Evolutionary conservation across 139 green algal genomes (phyloP), one percentile per base, ranked within the genome.

Genomic region (Volvox africanus): DNA sequence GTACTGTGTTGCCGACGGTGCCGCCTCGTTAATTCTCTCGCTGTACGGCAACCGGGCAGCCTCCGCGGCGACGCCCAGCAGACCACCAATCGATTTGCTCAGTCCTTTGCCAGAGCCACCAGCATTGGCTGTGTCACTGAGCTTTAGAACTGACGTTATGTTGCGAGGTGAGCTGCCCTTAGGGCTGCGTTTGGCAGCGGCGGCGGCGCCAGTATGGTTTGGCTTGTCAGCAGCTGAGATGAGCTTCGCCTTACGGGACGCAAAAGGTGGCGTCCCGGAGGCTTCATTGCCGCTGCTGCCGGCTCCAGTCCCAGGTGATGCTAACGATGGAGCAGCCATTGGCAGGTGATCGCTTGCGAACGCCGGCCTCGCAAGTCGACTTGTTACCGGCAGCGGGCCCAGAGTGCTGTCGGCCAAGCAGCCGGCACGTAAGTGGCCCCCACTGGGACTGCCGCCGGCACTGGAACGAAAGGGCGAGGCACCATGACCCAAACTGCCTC

Each of bases 11-110:
- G 71, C 71, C 20, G 71, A 30, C 11, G 67, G 67, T 12, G 11
- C 67, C 3, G 28, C 22, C 26, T 79, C 78, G 9, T 67, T 11
- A 13, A 84, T 67, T 26, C 78, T 11, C 78, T 86, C 1, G 28
- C 50, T 21, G 80, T 86, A 86, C 80, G 80, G 80, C 37, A 86
- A n/a, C 80, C 14, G 26, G 14, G 80, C 80, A 17, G 44, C 80
- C 50, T 55, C 80, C 26, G 80, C 80, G 0, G 80, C 80, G 26
- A 26, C 80, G 50, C 80, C 80, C 14, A 86, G 80, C 26, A 86
- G 50, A 3, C 50, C 80, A n/a, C 30, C 80, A 44, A 86, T 44
- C 12, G 50, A 71, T 24, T 24, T 81, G 30, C 75, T 55, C 21
- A 55, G 13, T 17, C 32, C 75, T 5, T 11, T 35, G 50, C 24